Conservation (phyloP, 768 basidiomycete genomes). For the Xerocomus potaroensis region DNA sequence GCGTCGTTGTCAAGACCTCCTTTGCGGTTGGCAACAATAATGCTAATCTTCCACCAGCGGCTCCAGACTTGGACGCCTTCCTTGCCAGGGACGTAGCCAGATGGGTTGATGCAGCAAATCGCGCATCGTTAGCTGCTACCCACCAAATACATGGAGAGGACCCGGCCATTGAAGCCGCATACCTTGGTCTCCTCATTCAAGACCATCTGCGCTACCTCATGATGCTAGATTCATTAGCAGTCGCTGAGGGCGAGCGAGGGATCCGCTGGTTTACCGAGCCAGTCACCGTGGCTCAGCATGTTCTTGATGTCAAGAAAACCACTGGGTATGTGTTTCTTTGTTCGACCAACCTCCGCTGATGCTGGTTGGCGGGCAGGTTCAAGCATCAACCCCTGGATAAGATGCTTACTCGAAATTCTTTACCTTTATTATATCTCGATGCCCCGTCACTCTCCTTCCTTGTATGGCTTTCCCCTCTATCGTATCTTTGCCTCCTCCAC, state of each 20-base stretch:
- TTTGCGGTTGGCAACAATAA: slow-evolving; percentile 55
- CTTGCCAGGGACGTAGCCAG: slow-evolving; percentile 50
- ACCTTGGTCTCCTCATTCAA: slow-evolving; percentile 43
- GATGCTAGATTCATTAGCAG: slow-evolving; percentile 64
- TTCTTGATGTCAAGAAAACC: slow-evolving; percentile 15
- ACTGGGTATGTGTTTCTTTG: slow-evolving; percentile 11
- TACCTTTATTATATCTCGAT: slow-evolving; percentile 70
- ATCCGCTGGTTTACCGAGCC: slow-evolving; percentile 70
- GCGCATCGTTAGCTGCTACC: slow-evolving; percentile 16
- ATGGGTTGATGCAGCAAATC: slow-evolving; percentile 48
- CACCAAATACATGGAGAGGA: slow-evolving; percentile 41
- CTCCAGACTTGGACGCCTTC: slow-evolving; percentile 53
- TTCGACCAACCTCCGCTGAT: neutral
- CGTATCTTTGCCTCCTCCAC: slow-evolving; percentile 63
- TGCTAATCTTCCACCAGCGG: slow-evolving; percentile 42
- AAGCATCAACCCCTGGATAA: slow-evolving; percentile 59
- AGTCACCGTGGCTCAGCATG: slow-evolving; percentile 16
- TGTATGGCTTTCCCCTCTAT: slow-evolving; percentile 60
- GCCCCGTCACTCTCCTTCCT: slow-evolving; percentile 71
- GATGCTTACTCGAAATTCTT: slow-evolving; percentile 47
- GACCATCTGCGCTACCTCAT: slow-evolving; percentile 66
- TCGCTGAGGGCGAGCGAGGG: slow-evolving; percentile 51
- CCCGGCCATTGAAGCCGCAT: slow-evolving; percentile 46
- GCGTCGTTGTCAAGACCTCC: slow-evolving; percentile 62
- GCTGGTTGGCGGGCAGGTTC: slow-evolving; percentile 28